Base-by-base conservation (phyloP, 768 basidiomycete genomes). In the Rhodotorula taiwanensis region DNA sequence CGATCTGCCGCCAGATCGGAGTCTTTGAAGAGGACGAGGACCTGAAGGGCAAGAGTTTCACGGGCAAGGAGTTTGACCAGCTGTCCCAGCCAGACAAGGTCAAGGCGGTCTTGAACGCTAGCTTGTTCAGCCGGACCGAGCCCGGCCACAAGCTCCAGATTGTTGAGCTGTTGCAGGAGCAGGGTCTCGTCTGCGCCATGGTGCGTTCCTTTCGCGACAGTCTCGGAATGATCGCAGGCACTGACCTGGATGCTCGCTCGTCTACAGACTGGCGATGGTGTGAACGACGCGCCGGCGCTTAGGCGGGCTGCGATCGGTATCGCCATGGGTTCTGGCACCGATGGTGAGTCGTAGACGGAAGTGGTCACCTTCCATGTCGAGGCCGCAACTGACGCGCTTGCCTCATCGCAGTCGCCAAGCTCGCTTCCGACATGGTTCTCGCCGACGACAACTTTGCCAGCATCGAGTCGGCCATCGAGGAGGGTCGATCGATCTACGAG, bases 311-410 rank as follows among this genome's bases (percentile, higher is more conserved):
- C 94, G 72, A 99, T 99, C 72, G 94, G 94, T 76, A 87, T 99
- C 55, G 93, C 94, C 6, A 99, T 99, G 94, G 94, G 94, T 50
- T 93, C 90, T 60, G 94, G 94, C 56, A 99, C 95, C 1, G 95
- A 99, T 74, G 72, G 71, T 70, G 39, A 25, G 36, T n/a, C n/a
- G n/a, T n/a, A n/a, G n/a, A n/a, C n/a, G n/a, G n/a, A n/a, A n/a
- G n/a, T n/a, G n/a, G n/a, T n/a, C n/a, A n/a, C n/a, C n/a, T n/a
- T n/a, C n/a, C n/a, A n/a, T n/a, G n/a, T n/a, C 41, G 41, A 20
- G 13, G 11, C 36, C 9, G n/a, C n/a, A n/a, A n/a, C n/a, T n/a
- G n/a, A n/a, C n/a, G n/a, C n/a, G n/a, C n/a, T n/a, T n/a, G n/a
- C n/a, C n/a, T n/a, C n/a, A n/a, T n/a, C n/a, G n/a, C 56, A 69